Base-by-base conservation (phyloP, 2,329 filamentous ascomycete species). In the Pezicula radicicola region DNA sequence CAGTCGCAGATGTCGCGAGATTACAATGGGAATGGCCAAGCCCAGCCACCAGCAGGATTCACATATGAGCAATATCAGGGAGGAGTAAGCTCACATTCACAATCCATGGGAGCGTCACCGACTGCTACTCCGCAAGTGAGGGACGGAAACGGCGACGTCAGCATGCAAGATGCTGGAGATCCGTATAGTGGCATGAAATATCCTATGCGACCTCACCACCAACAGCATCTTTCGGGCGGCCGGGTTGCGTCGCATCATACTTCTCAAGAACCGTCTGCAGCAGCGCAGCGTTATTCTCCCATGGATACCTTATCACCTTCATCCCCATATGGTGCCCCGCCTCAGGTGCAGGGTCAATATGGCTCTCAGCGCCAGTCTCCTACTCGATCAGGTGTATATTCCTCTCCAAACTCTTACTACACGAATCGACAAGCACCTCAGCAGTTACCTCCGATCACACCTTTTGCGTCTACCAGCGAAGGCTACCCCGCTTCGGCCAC, bases 261-360 rank as follows among this genome's bases (percentile, higher is more conserved):
- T 44, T 75, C 86, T 47, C 85, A 85, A 59, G 85, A 93, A 65
- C 85, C 89, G 53, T 94, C 91, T 41, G 80, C 89, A 47, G 90
- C 91, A 52, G 89, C 91, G 54, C 89, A 95, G 69, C 85, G 92
- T 67, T 97, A 97, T 73, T 97, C 93, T 44, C 94, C 93, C 58
- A 97, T 97, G 92, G 93, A 96, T 69, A 82, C 84, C 15, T 76
- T 95, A 55, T 91, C 91, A 55, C 89, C 91, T 39, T 84, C 87
- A 33, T 87, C 89, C 51, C 85, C 91, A 33, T 95, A 95, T 72
- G 80, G 83, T 67, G 79, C 76, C 68, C 82, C 76, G 56, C 83
- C 75, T 66, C 76, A 58, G 66, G 75, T 76, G 61, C 74, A 75
- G 54, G 71, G 70, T 63, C 64, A 73, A 28, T 79, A 79, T 60